Evolutionary conservation across 306 rosid species (phyloP), one percentile per base, ranked within the genome.

Genomic region (Sechiopsis laciniata): DNA sequence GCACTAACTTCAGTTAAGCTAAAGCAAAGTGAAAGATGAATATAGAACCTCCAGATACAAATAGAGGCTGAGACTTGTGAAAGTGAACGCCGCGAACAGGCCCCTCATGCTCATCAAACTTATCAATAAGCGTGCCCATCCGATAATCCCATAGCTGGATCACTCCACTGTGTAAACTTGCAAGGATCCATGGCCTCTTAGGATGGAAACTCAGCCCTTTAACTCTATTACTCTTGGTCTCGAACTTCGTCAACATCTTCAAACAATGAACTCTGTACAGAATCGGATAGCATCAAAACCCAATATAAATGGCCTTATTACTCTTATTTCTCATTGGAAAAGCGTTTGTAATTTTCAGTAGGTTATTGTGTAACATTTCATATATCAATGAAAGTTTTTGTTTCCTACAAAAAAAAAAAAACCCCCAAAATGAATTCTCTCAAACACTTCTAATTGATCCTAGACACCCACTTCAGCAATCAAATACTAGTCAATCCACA

Each of bases 151-250:
- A 93, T 78, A 93, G 89, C 86, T 93, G 98, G 87, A 93, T 83
- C 87, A 93, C 98, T 14, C 98, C 98, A 67, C 97, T 90, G 86
- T 93, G 98, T 73, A 93, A 97, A 90, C 98, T 93, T 60, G 98
- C 98, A 26, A 93, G 90, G 87, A 93, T 86, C 98, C 98, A 93
- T 0, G 98, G 98, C 80, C 98, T 86, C 85, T 93, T 93, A 74
- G 76, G 84, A 76, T 93, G 98, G 83, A 93, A 90, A 86, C 98
- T 93, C 80, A 93, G 82, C 56, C 98, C 98, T 88, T 93, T 93
- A 74, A 93, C 98, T 88, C 97, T 86, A 74, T 93, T 93, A 81
- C 98, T 93, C 84, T 93, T 93, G 55, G 98, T 93, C 84, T 93
- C 98, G 75, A 93, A 90, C 85, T 93, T 93, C 35, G 98, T 93